A percentile compares a stretch with the other conserved stretches of the same genome.
phyloP scores from a whole-genome alignment of 352 stramenopile species.

The Pythium phragmiticola region DNA sequence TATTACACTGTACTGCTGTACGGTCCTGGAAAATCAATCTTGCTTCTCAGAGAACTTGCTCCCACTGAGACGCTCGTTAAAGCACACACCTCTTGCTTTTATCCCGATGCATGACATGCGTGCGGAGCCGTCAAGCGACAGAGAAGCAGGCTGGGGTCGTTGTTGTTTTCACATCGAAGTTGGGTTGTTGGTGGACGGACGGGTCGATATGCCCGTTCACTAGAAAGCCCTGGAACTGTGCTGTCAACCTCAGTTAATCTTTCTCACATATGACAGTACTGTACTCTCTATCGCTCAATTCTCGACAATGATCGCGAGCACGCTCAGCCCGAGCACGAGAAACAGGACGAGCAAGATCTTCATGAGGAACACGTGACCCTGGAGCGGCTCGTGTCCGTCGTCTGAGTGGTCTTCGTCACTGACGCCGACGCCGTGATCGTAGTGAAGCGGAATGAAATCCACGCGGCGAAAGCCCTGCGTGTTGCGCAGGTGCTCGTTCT shows the following conservation, averaged over 20 bases:
- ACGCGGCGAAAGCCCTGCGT: slow-evolving; percentile 81
- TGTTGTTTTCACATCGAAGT: too few relatives aligned
- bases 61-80: too few relatives aligned
- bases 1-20: too few relatives aligned
- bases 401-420: slow-evolving; percentile 40
- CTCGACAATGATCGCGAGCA: slow-evolving; percentile 37
- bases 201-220: too few relatives aligned
- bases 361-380: slow-evolving; percentile 35
- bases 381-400: slow-evolving; percentile 29
- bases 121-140: too few relatives aligned
- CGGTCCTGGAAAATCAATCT: too few relatives aligned
- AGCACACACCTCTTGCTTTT: too few relatives aligned
- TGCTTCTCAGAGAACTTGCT: too few relatives aligned
- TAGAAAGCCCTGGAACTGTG: too few relatives aligned
- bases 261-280: background rate
- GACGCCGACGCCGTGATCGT: slow-evolving; percentile 70
- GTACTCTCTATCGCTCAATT: slow-evolving; percentile 22
- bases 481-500: slow-evolving; percentile 87
- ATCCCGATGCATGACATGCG: too few relatives aligned
- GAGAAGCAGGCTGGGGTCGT: too few relatives aligned
- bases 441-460: slow-evolving; percentile 84
- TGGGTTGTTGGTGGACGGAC: too few relatives aligned
- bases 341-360: slow-evolving; percentile 43
- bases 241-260: background rate
- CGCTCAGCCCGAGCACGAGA: slow-evolving; percentile 36